phyloP scores from a whole-genome alignment of 1,284 basidiomycete genomes.

The Cryptococcus maquisensis region DNA sequence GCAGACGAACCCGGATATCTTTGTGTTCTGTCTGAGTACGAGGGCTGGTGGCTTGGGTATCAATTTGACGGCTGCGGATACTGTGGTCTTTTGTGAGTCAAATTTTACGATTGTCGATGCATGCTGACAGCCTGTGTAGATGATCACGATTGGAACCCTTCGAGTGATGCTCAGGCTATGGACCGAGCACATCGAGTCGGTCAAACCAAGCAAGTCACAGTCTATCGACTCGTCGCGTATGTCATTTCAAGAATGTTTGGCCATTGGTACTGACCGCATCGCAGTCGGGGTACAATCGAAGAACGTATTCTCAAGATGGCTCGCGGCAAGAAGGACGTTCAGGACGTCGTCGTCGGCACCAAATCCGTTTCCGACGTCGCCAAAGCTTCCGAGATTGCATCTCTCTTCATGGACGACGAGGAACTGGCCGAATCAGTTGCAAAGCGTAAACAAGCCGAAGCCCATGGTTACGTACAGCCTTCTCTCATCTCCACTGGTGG shows the following conservation, averaged over 20 bases:
- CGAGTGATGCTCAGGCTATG: conserved; percentile 99
- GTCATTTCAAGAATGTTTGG: background rate
- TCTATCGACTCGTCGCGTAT: conserved; percentile 79
- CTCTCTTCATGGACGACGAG: conserved; percentile 90
- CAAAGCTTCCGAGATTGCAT: conserved; percentile 95
- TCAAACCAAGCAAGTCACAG: conserved; percentile 97
- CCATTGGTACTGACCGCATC: background rate
- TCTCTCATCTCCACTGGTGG: background rate
- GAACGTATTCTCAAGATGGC: conserved; percentile 95
- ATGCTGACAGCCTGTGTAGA: conserved; percentile 51
- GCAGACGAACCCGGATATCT: conserved; percentile 95
- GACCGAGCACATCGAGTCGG: conserved; percentile 98
- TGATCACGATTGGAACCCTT: conserved; percentile 99
- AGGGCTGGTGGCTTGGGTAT: conserved; percentile 97
- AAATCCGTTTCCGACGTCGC: conserved; percentile 88
- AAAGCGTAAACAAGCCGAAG: conserved; percentile 48
- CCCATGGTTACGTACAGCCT: conserved; percentile 40
- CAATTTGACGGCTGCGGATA: conserved; percentile 96
- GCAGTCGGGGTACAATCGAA: conserved; percentile 91
- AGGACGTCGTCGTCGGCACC: conserved; percentile 98
- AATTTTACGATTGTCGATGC: background rate
- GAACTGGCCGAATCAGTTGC: conserved; percentile 47
- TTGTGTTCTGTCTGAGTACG: conserved; percentile 92
- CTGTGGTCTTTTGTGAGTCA: conserved; percentile 72
- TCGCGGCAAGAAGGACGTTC: conserved; percentile 92